A percentile compares a stretch with the other conserved stretches of the same genome.
Evolutionary conservation across 2,329 filamentous ascomycete species (phyloP).

Genomic region (Phialemoniopsis sp.): DNA sequence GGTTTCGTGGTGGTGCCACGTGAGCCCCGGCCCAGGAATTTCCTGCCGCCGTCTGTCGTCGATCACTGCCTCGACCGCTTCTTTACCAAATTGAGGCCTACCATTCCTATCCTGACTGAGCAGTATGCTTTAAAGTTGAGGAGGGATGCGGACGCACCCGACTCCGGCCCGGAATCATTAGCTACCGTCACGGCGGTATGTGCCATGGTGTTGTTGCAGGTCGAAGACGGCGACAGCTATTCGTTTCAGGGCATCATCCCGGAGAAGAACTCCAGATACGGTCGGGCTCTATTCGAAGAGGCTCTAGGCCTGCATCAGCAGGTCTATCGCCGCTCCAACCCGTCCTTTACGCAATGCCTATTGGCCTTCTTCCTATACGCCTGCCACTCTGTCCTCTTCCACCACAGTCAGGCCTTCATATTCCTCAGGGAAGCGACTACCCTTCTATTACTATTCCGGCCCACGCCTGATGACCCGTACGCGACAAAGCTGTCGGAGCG

Average conservation of each 20-base stretch:
- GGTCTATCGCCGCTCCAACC: slow-evolving; percentile 24
- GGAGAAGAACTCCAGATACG: slow-evolving; percentile 30
- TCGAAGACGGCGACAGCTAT: slow-evolving; percentile 27
- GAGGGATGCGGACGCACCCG: slow-evolving; percentile 12
- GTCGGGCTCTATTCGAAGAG: slow-evolving; percentile 30
- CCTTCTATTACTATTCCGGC: slow-evolving; percentile 26
- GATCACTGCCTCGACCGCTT: slow-evolving; percentile 33
- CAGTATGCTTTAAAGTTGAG: slow-evolving; percentile 23
- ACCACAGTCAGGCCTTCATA: slow-evolving; percentile 37
- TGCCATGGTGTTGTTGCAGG: slow-evolving; percentile 35
- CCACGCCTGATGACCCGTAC: slow-evolving; percentile 17
- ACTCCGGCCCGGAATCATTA: slow-evolving; percentile 25
- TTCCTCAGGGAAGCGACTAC: slow-evolving; percentile 39
- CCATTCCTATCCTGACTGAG: slow-evolving; percentile 35
- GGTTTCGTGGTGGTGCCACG: slow-evolving; percentile 23
- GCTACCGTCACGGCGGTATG: slow-evolving; percentile 32
- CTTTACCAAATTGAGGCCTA: slow-evolving; percentile 32
- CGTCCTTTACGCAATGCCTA: slow-evolving; percentile 32
- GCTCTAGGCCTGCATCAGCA: slow-evolving; percentile 26
- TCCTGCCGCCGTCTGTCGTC: slow-evolving; percentile 25
- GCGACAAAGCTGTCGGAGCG: slow-evolving; percentile 22
- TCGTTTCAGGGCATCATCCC: slow-evolving; percentile 24
- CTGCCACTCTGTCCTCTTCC: slow-evolving; percentile 33
- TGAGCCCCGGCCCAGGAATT: background rate
- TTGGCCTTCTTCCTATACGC: slow-evolving; percentile 40